phyloP scores from a whole-genome alignment of 2,329 filamentous ascomycete genomes.

The Emergomyces orientalis region DNA sequence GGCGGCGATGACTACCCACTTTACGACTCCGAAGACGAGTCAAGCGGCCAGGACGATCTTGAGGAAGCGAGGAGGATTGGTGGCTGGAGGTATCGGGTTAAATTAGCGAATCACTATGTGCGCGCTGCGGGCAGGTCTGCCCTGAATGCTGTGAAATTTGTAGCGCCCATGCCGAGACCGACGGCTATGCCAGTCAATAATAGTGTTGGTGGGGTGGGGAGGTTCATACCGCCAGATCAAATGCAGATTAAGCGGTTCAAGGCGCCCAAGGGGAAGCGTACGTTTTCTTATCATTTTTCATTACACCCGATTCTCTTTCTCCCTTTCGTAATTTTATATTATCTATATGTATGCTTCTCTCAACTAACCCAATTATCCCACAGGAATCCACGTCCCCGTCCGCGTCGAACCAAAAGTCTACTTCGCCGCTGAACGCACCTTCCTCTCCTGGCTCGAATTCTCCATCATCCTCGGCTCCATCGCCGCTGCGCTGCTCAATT shows the following conservation, averaged over 20 bases:
- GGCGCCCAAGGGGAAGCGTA: conserved; percentile 48
- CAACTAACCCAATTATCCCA: conserved; percentile 34
- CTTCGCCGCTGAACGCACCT: conserved; percentile 92
- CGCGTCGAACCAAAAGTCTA: conserved; percentile 96
- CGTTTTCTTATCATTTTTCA: conserved; percentile 14
- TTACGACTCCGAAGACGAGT: conserved; percentile 85
- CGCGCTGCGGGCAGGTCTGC: conserved; percentile 40
- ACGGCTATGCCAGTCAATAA: conserved; percentile 25
- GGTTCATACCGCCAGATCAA: conserved; percentile 33
- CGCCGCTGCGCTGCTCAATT: conserved; percentile 74
- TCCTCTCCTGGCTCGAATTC: conserved; percentile 95
- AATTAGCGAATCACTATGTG: conserved; percentile 47
- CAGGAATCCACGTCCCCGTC: conserved; percentile 88
- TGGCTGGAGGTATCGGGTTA: conserved; percentile 63
- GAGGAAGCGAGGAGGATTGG: conserved; percentile 70
- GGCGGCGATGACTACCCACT: conserved; percentile 66
- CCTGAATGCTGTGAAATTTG: conserved; percentile 39
- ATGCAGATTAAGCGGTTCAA: conserved; percentile 48
- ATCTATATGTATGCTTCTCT: not conserved
- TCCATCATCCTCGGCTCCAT: conserved; percentile 88
- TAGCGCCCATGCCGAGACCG: conserved; percentile 47
- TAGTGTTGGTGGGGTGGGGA: conserved; percentile 27
- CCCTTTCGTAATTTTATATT: too few relatives aligned
- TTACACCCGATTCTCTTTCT: not conserved
- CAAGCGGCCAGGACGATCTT: conserved; percentile 62